These are phyloP conservation scores for Dryas integrifolia DNA, from an alignment of 331 rosid species.

Conservation along the genomic window DNA sequence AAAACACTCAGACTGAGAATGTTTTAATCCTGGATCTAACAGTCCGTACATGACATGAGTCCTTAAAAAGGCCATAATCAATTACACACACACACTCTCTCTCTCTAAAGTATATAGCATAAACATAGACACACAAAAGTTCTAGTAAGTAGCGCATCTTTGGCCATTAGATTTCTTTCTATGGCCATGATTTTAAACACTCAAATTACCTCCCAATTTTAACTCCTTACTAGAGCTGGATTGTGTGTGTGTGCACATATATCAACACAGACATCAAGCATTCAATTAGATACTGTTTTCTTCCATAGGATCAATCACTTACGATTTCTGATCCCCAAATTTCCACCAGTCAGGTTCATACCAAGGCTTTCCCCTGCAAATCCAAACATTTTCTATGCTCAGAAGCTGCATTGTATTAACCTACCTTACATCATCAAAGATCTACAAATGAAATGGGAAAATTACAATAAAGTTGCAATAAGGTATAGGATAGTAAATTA, in stretches of 20 bases:
- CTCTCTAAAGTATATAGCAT: no score
- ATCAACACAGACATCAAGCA: background rate
- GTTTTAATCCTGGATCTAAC: background rate
- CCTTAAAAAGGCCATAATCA: background rate
- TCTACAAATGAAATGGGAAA: background rate
- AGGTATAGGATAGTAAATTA: conserved; percentile 27
- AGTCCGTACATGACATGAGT: background rate
- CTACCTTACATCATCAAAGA: background rate
- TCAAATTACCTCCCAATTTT: background rate
- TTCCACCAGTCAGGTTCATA: conserved; percentile 92
- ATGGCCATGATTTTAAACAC: background rate
- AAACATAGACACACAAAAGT: background rate
- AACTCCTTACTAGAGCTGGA: background rate
- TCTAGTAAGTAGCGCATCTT: background rate
- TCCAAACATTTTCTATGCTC: conserved; percentile 15
- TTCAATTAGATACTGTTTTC: background rate
- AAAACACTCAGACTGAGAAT: background rate
- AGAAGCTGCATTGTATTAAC: conserved; percentile 6
- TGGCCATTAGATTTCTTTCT: background rate
- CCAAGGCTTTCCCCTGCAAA: conserved; percentile 83
- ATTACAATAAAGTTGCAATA: conserved; percentile 24
- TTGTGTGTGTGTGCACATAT: background rate
- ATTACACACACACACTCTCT: no score
- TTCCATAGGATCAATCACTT: conserved; percentile 44
- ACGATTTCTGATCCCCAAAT: conserved; percentile 89